Evolutionary conservation across 2,329 filamentous ascomycete species (phyloP).

Genomic region (Colletotrichum lentis): DNA sequence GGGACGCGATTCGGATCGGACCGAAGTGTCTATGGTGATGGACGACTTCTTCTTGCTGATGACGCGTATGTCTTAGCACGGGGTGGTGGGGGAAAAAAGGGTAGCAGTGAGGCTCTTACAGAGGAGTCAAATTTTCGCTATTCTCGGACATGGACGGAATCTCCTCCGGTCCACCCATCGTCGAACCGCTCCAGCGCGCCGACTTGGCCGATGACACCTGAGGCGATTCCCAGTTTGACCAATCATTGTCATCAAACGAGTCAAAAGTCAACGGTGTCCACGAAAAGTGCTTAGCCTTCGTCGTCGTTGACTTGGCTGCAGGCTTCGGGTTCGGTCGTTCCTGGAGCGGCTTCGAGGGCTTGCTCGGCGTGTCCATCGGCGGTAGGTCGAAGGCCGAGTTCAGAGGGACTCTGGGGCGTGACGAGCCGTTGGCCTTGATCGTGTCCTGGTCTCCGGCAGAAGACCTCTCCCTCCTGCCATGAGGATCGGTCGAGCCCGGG

Average conservation of each 20-base stretch:
- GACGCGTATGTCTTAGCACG: slow-evolving; percentile 33
- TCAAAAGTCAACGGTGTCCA: slow-evolving; percentile 68
- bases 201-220: slow-evolving; percentile 60
- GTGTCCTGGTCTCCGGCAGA: slow-evolving; percentile 54
- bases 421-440: slow-evolving; percentile 54
- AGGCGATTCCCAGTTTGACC: slow-evolving; percentile 70
- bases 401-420: slow-evolving; percentile 50
- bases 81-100: slow-evolving; percentile 3
- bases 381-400: slow-evolving; percentile 53
- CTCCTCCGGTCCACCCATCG: slow-evolving; percentile 56
- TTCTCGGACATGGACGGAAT: slow-evolving; percentile 58
- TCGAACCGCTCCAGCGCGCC: slow-evolving; percentile 71
- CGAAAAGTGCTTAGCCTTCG: slow-evolving; percentile 63
- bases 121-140: slow-evolving; percentile 54
- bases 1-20: slow-evolving; percentile 13
- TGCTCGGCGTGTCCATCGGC: slow-evolving; percentile 46
- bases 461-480: slow-evolving; percentile 28
- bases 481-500: slow-evolving; percentile 22
- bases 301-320: slow-evolving; percentile 48
- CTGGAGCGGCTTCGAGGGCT: slow-evolving; percentile 42
- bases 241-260: slow-evolving; percentile 67
- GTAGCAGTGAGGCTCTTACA: slow-evolving; percentile 53
- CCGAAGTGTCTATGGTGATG: slow-evolving; percentile 43
- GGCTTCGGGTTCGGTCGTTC: slow-evolving; percentile 45
- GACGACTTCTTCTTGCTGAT: slow-evolving; percentile 48